Evolutionary conservation across 495 filamentous ascomycete species (phyloP), one percentile per base, ranked within the genome.

Genomic region (Geopyxis carbonaria): DNA sequence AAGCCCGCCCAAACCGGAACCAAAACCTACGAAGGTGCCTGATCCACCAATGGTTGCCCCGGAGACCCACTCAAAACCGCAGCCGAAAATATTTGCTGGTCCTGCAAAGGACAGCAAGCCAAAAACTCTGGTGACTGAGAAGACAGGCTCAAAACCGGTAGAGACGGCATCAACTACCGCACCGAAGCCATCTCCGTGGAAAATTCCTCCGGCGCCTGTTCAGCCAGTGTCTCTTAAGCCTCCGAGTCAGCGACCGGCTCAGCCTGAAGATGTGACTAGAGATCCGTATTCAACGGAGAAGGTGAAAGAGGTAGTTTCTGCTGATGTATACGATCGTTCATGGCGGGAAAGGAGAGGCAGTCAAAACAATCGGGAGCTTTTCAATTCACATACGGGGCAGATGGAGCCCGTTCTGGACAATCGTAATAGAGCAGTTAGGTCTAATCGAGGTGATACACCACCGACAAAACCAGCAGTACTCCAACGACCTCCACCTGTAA

Each of bases 311-410:
- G 89, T n/a, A n/a, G n/a, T 94, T 48, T 82, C 83, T 6, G 83
- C 87, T 4, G 89, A 95, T 56, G 84, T 92, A 47, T 95, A 94
- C 54, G 91, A 80, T 53, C 72, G 91, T 40, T 70, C 74, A 15
- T 91, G 80, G 76, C 70, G 78, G 48, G 85, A 92, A 29, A 64
- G 66, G 11, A 58, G 48, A 29, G 64, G 70, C 7, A 69, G 64
- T 15, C 63, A 62, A 21, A 34, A 38, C 33, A 73, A 72, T 40
- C 66, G 78, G 43, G 84, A 94, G 55, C 67, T 99, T 0, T 99
- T 72, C 58, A 93, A 95, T 57, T 92, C 89, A 7, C 77, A 91
- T 27, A 93, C 83, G 31, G 89, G 91, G 16, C 76, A 83, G 29
- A 91, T 93, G 49, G 89, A 99, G 51, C 86, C 91, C 4, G 91